Percentiles rank a stretch among this genome's conserved stretches.
Evolutionary conservation across 345 rosid species (phyloP).

Genomic region (Eucalyptus viminalis): DNA sequence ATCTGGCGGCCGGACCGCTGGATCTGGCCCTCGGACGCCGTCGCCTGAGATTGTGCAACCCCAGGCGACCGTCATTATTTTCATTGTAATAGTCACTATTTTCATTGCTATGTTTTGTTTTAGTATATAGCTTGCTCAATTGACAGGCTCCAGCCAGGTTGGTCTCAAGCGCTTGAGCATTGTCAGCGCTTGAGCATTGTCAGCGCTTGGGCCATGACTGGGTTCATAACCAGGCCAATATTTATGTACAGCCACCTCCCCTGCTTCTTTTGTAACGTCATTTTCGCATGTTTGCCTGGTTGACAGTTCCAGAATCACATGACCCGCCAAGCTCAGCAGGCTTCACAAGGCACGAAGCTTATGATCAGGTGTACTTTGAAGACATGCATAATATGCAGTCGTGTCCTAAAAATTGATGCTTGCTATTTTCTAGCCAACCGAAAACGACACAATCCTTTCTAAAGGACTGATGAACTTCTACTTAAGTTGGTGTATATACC

Average conservation of each 20-base stretch:
- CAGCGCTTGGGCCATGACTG: not conserved
- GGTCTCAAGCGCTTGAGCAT: not conserved
- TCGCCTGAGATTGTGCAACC: accelerated
- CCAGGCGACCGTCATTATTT: not conserved
- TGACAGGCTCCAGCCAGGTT: not conserved
- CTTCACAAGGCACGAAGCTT: not conserved
- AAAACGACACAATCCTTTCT: not conserved
- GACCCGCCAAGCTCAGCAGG: not conserved
- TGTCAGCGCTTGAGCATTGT: not conserved
- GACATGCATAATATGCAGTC: not conserved
- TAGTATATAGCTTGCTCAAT: not conserved
- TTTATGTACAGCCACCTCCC: not conserved
- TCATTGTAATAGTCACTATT: not conserved
- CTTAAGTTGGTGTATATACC: not conserved
- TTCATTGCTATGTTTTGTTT: not conserved
- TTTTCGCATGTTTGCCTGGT: not conserved
- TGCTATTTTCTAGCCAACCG: not conserved
- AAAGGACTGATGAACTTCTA: not conserved
- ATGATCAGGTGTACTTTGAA: not conserved
- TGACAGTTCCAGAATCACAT: not conserved
- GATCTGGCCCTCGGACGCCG: accelerated
- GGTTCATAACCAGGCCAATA: not conserved
- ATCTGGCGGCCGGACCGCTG: accelerated
- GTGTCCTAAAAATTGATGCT: not conserved
- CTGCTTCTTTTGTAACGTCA: not conserved